These are phyloP conservation scores for Macadamia tetraphylla DNA, from an alignment of 164 flowering plant species.

Conservation along the genomic window DNA sequence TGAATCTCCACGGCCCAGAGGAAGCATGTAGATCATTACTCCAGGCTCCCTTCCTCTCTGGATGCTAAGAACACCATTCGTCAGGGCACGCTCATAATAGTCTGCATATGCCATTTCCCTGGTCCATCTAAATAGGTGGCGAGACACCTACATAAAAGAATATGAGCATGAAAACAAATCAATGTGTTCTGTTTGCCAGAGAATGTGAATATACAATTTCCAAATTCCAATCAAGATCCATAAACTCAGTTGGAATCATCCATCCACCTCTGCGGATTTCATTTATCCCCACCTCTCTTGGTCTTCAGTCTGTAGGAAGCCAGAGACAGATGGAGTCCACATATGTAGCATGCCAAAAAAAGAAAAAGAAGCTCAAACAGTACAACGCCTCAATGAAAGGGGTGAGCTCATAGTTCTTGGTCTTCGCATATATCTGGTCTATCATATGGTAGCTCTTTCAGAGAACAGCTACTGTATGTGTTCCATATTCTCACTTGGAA, in stretches of 20 bases:
- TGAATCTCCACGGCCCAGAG: conserved; percentile 53
- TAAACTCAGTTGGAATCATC: no score
- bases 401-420: no score
- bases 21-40: conserved; percentile 78
- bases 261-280: no score
- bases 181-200: no score
- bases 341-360: neutral
- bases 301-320: no score
- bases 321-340: no score
- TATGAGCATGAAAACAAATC: neutral
- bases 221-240: no score
- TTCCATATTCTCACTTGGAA: neutral
- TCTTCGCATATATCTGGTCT: neutral
- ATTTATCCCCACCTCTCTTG: no score
- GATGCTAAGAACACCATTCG: conserved; percentile 68
- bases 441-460: no score
- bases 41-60: conserved; percentile 78
- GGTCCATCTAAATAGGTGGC: conserved; percentile 68
- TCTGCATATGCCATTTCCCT: conserved; percentile 66
- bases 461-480: neutral
- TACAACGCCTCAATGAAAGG: no score
- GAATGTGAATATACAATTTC: no score
- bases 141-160: conserved; percentile 41
- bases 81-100: conserved; percentile 70
- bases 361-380: neutral